Base-by-base conservation (phyloP, 202 grass and related monocot genomes). In the Panicum hallii region DNA sequence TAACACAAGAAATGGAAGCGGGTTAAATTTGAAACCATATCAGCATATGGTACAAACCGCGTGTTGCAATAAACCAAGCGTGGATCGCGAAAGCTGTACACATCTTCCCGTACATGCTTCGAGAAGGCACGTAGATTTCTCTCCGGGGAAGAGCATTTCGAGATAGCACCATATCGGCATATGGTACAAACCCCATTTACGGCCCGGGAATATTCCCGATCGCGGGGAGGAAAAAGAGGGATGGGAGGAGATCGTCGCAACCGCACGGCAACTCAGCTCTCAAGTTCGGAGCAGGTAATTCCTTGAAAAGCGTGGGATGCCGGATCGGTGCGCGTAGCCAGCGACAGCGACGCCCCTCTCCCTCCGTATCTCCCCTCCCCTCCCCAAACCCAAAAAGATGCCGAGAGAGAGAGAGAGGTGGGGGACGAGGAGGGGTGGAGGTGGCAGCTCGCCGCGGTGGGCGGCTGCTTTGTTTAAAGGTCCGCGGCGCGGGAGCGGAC, bases 401-500 rank as follows among this genome's bases (percentile, higher is more conserved):
- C 28, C 8, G 45, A 38, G 32, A 32, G 32, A 32, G 32, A 32
- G 32, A 26, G 26, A 26, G 26, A 26, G 26, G 1, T 26, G 26
- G 26, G 26, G 26, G 26, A 26, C 26, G 26, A 26, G 32, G 32
- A 3, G 32, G 32, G 3, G 11, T 20, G 23, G 45, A 43, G 34
- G 57, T n/a, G 16, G 77, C 47, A 15, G 58, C 1, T 12, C 42
- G 57, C 14, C 57, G 40, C 22, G 6, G 56, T 12, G 43, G 23
- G 16, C 13, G 45, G 43, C 19, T 57, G 26, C 22, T 23, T 41
- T 52, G 20, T 50, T 88, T 67, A 74, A 40, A 7, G 11, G 62
- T 32, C 11, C 78, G 3, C 54, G 50, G 23, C 11, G 87, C 70
- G 70, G 60, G 52, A 64, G 44, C 77, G 87, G 61, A 52, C 9